These are phyloP conservation scores for Pleurotus eryngii DNA, from an alignment of 768 basidiomycete genomes.

Conservation along the genomic window DNA sequence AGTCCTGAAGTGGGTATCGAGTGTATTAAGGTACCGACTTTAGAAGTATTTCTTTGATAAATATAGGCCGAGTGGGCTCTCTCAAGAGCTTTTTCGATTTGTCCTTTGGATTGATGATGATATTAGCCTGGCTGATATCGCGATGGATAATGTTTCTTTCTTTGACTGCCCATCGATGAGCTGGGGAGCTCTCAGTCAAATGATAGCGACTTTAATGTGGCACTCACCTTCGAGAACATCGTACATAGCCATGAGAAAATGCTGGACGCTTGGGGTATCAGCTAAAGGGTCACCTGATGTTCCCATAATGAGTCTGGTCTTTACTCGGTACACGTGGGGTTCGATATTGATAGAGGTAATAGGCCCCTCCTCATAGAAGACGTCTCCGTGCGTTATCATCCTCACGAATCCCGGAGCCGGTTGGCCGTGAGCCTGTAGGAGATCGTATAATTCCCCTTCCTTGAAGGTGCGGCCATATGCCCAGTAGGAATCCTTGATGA, in stretches of 20 bases:
- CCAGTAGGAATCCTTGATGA: constrained; percentile 7
- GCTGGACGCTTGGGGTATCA: neutral
- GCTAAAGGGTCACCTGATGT: neutral
- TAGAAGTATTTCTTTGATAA: too few relatives aligned
- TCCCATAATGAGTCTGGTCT: neutral
- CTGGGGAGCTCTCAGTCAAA: neutral
- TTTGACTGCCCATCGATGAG: neutral
- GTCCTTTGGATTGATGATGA: neutral
- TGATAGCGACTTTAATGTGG: neutral
- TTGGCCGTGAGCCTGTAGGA: neutral
- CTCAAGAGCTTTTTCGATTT: too few relatives aligned
- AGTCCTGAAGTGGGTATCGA: too few relatives aligned
- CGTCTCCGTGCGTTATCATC: neutral
- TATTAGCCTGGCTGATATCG: neutral
- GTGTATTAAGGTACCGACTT: too few relatives aligned
- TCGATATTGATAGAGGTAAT: neutral
- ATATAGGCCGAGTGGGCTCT: too few relatives aligned
- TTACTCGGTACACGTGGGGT: neutral
- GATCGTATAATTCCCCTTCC: constrained; percentile 5
- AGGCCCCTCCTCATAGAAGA: neutral
- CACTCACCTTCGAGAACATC: neutral
- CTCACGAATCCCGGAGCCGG: neutral
- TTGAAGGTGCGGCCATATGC: neutral
- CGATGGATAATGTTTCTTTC: neutral
- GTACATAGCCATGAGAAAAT: neutral